Evolutionary conservation across 371 early-diverging fungal genomes (phyloP), one percentile per base, ranked within the genome.

Genomic region (Synchytrium microbalum): DNA sequence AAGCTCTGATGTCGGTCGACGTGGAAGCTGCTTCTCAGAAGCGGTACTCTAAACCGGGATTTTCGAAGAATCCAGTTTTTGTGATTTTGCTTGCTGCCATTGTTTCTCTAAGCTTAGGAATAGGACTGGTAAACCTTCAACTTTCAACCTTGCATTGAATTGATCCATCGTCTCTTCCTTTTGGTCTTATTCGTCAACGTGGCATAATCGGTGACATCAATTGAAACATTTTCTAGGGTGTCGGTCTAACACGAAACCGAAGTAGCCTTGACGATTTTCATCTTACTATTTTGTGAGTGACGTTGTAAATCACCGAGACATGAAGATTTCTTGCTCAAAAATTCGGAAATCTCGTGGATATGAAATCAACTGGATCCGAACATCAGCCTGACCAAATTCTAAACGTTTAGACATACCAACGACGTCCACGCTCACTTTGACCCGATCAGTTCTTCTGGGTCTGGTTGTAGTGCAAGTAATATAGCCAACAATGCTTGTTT

Each of bases 391-490:
- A 10, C 46, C 5, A 38, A 38, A 38, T 38, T 38, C 46, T 38
- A 10, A 19, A 38, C 46, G 5, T 38, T 38, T 38, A 38, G 46
- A 59, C 85, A 86, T 68, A 86, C 88, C 32, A 88, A 88, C 70
- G 88, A 86, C 67, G 74, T 86, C 27, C 86, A 87, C 64, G 74
- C 83, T 3, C 79, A 79, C 62, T 73, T 76, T 60, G 75, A 79
- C 31, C 75, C 57, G 5, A 29, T 27, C 5, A 56, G 30, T 56
- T 16, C 27, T 10, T 10, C 57, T 16, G 57, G 30, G n/a, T 27
- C 26, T 10, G 5, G 10, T n/a, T 29, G 30, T 16, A 10, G 10
- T n/a, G 57, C 30, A 56, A 10, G 10, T 10, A 16, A 27, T n/a
- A 29, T 56, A 27, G 30, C 57, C 5, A 29, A 5, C n/a, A 56